Base-by-base conservation (phyloP, 1,284 basidiomycete species). In the Xerocomus minutiporus region DNA sequence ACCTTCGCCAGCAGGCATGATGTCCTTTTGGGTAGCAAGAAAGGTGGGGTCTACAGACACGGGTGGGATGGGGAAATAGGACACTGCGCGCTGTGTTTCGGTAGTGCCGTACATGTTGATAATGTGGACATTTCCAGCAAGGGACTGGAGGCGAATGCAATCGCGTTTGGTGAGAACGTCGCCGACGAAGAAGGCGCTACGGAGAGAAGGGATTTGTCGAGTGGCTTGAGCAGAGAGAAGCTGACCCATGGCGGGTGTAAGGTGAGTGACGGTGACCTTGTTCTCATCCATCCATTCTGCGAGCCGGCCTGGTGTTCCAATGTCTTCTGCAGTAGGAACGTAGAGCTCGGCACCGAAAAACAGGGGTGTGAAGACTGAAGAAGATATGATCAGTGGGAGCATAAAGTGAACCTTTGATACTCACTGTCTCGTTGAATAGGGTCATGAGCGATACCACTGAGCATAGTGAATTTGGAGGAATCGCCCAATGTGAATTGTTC, bases 101-200 rank as follows among this genome's bases (percentile, higher is more conserved):
- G 97, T 99, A 8, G 97, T 99, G 25, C 97, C 97, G 71, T 98
- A 99, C 97, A 99, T 99, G 78, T 99, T 99, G 73, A 99, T 88
- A 71, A 99, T 97, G 46, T 83, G 78, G 12, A 96, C 94, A 63
- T 99, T 97, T 32, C 86, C 75, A 1, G 97, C 97, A 45, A 99
- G 86, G 5, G 91, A 82, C 71, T 99, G 97, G 7, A 99, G 80
- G 47, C 97, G 90, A 41, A 92, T 84, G 70, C 97, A 99, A 71
- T 99, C 97, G 45, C 97, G 89, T 74, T 99, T 99, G 60, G 97
- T 99, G 54, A 99, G 84, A 34, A 99, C 87, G 67, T 99, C 97
- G n/a, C 97, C 97, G 52, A 99, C 97, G 67, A 99, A 99, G 78
- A 99, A 99, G 9, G 97, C 97, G 63, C 92, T 94, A 38, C 73